Base-by-base conservation (phyloP, 2,329 filamentous ascomycete species). In the Claviceps sp. region DNA sequence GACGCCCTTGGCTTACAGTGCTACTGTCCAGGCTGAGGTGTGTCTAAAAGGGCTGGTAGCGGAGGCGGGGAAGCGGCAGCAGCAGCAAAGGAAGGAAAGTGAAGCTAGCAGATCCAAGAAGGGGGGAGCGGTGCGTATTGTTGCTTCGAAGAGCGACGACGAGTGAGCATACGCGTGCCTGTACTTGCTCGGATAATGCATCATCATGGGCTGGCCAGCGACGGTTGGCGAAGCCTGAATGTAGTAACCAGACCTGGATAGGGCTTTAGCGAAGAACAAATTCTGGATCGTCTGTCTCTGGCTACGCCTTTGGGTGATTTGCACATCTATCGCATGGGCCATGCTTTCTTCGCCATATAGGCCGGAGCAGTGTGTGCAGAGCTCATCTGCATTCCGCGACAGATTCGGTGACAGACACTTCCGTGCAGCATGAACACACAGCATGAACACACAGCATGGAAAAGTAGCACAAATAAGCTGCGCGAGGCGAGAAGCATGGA, bases 1-100 rank as follows among this genome's bases (percentile, higher is more conserved):
- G 86, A 89, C 83, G 1, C 85, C 89, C 0, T 76, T 89, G n/a
- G 80, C 83, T 17, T 95, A 95, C 65, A 87, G 83, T 55, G 81
- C 86, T 14, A 91, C 86, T 0, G 83, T 88, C 7, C 84, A 88
- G 62, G 86, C 87, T 1, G 88, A 94, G 67, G 85, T 89, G 0
- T 93, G 94, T 63, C 82, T 93, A 55, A 88, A 86, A 67, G 80
- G 80, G 14, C 68, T 95, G 50, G 81, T 93, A 4, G 75, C 75
- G 0, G 87, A 93, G 60, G 77, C 82, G 17, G 84, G 85, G 62
- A 79, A 80, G 63, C 72, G 79, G 59, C 62, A 65, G 50, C 60
- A 65, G 50, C 56, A 65, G 50, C 56, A 58, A 40, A 60, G 58
- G 49, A 78, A 76, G 56, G 65, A 69, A 48, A 65, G 63, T 3